phyloP scores from a whole-genome alignment of 2,329 filamentous ascomycete genomes.

The Botrytis medusae region DNA sequence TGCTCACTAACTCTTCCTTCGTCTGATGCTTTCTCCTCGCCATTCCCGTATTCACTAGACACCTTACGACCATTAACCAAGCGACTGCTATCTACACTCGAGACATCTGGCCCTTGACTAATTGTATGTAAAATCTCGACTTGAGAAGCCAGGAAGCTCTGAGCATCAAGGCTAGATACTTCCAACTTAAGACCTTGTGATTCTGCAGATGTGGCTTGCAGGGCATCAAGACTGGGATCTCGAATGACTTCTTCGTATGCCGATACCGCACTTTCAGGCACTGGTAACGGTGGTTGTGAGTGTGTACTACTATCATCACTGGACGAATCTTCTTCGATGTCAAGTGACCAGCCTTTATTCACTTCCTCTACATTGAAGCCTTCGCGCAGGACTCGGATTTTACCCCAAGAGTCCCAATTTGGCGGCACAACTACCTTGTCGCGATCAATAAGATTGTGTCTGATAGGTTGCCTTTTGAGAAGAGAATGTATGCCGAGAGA shows the following conservation, averaged over 20 bases:
- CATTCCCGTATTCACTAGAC: slow-evolving; percentile 27
- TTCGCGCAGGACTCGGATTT: slow-evolving; percentile 88
- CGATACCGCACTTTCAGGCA: slow-evolving; percentile 59
- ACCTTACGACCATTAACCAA: slow-evolving; percentile 30
- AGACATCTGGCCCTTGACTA: slow-evolving; percentile 56
- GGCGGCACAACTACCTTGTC: slow-evolving; percentile 93
- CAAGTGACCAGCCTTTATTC: slow-evolving; percentile 81
- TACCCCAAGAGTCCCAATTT: slow-evolving; percentile 98
- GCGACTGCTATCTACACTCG: slow-evolving; percentile 35
- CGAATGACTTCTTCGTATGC: slow-evolving; percentile 79
- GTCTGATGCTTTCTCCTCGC: slow-evolving; percentile 32
- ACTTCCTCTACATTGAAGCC: slow-evolving; percentile 88
- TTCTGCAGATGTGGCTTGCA: slow-evolving; percentile 54
- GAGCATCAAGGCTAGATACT: slow-evolving; percentile 69
- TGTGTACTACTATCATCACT: slow-evolving; percentile 37
- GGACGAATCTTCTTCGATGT: slow-evolving; percentile 62
- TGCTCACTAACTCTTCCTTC: slow-evolving; percentile 56
- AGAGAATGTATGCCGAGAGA: slow-evolving; percentile 83
- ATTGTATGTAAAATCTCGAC: slow-evolving; percentile 69
- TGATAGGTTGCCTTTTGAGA: slow-evolving; percentile 73
- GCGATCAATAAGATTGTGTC: slow-evolving; percentile 88
- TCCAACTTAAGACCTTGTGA: slow-evolving; percentile 44
- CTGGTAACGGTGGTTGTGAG: slow-evolving; percentile 25
- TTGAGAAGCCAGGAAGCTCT: slow-evolving; percentile 75
- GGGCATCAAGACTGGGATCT: slow-evolving; percentile 66